Evolutionary conservation across 192 early-diverging fungal species (phyloP).

Genomic region (Coemansia sp.): DNA sequence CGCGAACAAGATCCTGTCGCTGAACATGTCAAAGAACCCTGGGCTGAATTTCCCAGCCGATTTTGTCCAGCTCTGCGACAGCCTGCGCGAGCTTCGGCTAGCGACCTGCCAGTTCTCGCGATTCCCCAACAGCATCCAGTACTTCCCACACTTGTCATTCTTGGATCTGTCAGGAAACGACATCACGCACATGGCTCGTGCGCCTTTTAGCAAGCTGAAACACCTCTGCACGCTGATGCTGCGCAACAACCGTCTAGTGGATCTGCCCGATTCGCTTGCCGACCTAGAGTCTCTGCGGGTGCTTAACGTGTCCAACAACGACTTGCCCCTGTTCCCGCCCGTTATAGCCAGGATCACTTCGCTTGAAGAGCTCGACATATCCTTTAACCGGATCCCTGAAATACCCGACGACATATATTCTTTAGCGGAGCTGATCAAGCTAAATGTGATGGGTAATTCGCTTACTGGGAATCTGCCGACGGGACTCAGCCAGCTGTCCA

Average conservation of each 20-base stretch:
- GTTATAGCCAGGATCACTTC: constrained; percentile 62
- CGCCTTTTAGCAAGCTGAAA: constrained; percentile 61
- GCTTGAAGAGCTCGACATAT: constrained; percentile 72
- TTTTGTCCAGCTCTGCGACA: constrained; percentile 73
- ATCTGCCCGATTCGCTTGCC: constrained; percentile 65
- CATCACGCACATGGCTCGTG: constrained; percentile 63
- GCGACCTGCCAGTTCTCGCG: constrained; percentile 66
- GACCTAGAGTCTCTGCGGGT: constrained; percentile 60
- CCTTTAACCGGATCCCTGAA: constrained; percentile 75
- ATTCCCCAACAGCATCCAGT: constrained; percentile 67
- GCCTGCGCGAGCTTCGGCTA: constrained; percentile 66
- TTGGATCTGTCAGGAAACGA: constrained; percentile 80
- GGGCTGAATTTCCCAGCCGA: constrained; percentile 79
- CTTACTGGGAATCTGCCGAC: constrained; percentile 69
- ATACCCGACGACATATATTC: constrained; percentile 73
- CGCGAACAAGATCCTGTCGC: constrained; percentile 67
- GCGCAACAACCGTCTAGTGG: constrained; percentile 71
- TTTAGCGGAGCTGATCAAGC: constrained; percentile 56
- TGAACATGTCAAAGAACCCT: constrained; percentile 83
- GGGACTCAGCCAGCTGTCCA: constrained; percentile 57
- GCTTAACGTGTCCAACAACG: constrained; percentile 81
- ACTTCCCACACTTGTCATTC: constrained; percentile 63
- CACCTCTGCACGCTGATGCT: constrained; percentile 64
- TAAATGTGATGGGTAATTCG: constrained; percentile 76
- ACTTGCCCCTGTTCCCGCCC: constrained; percentile 64